A percentile compares a stretch with the other conserved stretches of the same genome.
phyloP scores from a whole-genome alignment of 1,284 basidiomycete species.

The Cutaneotrichosporon sp. region DNA sequence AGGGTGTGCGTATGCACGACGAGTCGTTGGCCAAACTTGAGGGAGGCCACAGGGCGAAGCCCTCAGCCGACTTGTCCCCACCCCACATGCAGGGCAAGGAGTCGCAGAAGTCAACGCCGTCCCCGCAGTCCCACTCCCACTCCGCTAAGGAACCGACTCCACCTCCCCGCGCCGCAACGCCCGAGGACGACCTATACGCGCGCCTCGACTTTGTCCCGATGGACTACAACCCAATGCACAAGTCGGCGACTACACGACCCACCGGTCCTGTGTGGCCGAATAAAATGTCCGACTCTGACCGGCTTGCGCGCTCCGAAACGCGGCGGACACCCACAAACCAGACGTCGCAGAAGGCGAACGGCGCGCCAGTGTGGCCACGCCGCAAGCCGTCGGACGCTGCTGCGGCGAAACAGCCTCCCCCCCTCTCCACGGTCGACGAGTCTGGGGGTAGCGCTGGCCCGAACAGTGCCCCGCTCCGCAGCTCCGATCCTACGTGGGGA shows the following conservation, averaged over 20 bases:
- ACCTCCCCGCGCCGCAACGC: not conserved
- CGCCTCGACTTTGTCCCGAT: slow-evolving; percentile 4
- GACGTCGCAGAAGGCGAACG: not conserved
- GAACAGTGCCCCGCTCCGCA: not conserved
- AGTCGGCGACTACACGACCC: not conserved
- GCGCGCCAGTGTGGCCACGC: not conserved
- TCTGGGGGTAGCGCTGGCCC: not conserved
- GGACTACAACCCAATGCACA: slow-evolving; percentile 5
- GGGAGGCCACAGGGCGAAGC: not conserved
- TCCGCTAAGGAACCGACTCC: not conserved
- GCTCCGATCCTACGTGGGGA: not conserved
- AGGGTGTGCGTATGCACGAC: not conserved
- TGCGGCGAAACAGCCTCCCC: not conserved
- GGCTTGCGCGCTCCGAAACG: not conserved
- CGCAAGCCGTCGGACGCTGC: not conserved
- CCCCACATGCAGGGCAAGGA: not conserved
- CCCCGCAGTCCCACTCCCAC: not conserved
- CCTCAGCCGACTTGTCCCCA: not conserved
- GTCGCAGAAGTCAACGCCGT: not conserved
- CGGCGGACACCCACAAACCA: not conserved
- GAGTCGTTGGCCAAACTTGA: slow-evolving; percentile 3
- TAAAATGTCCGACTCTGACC: not conserved
- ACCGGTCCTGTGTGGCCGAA: not conserved
- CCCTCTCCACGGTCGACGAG: not conserved
- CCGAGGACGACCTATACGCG: slow-evolving; percentile 7